Evolutionary conservation across 2,329 filamentous ascomycete species (phyloP).

Genomic region (Fonsecaea monophora): DNA sequence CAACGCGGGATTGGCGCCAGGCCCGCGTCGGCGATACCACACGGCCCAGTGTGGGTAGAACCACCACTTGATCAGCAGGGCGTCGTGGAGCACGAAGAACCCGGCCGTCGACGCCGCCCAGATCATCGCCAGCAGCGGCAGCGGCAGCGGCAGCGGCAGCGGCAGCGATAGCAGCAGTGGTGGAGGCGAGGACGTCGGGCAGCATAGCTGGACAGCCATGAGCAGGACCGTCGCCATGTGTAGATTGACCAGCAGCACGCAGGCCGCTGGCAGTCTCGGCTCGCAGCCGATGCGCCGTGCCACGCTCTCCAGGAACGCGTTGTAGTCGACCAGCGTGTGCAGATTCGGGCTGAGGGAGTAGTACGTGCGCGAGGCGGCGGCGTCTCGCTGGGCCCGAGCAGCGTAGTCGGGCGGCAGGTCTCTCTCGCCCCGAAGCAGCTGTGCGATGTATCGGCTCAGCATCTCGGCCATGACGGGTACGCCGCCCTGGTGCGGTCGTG

Average conservation of each 20-base stretch:
- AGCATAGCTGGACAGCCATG: slow-evolving; percentile 1
- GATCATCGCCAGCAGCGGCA: neutral
- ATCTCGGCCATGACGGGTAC: slow-evolving; percentile 29
- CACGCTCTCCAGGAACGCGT: slow-evolving; percentile 27
- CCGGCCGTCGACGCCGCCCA: slow-evolving; percentile 21
- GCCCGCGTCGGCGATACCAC: slow-evolving; percentile 27
- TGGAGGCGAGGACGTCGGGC: neutral
- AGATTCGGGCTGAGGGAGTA: slow-evolving; percentile 26
- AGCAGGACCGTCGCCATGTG: slow-evolving; percentile 22
- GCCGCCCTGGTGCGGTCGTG: slow-evolving; percentile 27
- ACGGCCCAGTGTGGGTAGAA: slow-evolving; percentile 29
- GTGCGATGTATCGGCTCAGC: slow-evolving; percentile 26
- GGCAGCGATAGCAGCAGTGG: neutral
- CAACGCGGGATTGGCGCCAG: slow-evolving; percentile 12
- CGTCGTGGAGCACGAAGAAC: slow-evolving; percentile 22
- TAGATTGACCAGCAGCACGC: slow-evolving; percentile 18
- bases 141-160: neutral
- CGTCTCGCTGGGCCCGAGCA: slow-evolving; percentile 16
- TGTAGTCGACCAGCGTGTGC: slow-evolving; percentile 27
- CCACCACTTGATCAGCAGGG: slow-evolving; percentile 30
- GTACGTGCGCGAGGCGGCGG: slow-evolving; percentile 22
- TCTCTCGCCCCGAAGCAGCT: slow-evolving; percentile 20
- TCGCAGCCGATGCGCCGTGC: slow-evolving; percentile 26
- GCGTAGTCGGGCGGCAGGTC: slow-evolving; percentile 20
- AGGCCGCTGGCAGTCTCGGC: slow-evolving; percentile 15